Base-by-base conservation (phyloP, 2,329 filamentous ascomycete genomes). In the Aphanoascus verrucosus region DNA sequence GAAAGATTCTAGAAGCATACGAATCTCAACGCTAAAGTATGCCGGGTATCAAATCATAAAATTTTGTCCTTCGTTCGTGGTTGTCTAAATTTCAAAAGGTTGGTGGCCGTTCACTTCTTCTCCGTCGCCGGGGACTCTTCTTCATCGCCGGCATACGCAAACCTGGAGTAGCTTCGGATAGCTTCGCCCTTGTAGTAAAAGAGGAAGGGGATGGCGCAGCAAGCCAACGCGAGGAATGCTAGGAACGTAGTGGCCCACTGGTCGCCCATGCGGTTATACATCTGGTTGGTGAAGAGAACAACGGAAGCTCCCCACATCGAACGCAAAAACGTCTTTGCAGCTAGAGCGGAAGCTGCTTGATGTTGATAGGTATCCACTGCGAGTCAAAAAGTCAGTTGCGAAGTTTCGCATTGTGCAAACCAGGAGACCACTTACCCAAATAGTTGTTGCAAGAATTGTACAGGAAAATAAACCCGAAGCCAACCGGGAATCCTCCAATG, bases 371-470 rank as follows among this genome's bases (percentile, higher is more conserved):
- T 79, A 63, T 84, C 81, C 46, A 84, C 80, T 66, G 46, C n/a
- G 9, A 23, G 5, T 17, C 23, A 12, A 8, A 31, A 53, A 37
- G 15, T 45, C 45, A 15, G 32, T 37, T 11, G 19, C 12, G 32
- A 20, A 19, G 34, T 9, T 19, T 12, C 31, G 9, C n/a, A 7
- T 11, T 14, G 20, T 3, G 19, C 11, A 9, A 11, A 37, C 5
- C 8, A 12, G 38, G 37, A n/a, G n/a, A n/a, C 23, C 23, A 62
- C 64, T 52, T 63, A 69, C 65, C 69, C 28, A 86, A 77, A 70
- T 86, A 86, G 72, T 86, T 86, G 69, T 86, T 86, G 61, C 83
- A 82, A 8, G 84, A 77, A 72, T 89, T 89, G 74, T 89, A 90
- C 20, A 90, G 74, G 74, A 89, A 88, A 68, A 89, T 88, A 72